Base-by-base conservation (phyloP, 352 stramenopile species). In the Phytophthora meadii region DNA sequence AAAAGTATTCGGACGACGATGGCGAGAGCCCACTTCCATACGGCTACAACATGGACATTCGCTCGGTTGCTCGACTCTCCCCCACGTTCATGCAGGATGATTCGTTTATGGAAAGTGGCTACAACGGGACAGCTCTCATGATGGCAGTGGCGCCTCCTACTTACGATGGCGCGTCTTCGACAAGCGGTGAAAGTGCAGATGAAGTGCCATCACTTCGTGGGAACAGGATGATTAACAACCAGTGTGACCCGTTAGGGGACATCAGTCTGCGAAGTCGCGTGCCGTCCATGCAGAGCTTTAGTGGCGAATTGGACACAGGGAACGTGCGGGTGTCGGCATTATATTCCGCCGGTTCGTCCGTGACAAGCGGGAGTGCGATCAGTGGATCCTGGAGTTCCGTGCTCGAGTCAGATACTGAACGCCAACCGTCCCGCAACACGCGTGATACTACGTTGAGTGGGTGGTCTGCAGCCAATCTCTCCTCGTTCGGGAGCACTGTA, bases 341-440 rank as follows among this genome's bases (percentile, higher is more conserved):
- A 37, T 85, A 68, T 52, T 82, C 70, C 5, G 60, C 68, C 27
- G 74, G 72, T 17, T 90, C 83, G 10, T 87, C 79, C 0, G 41
- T 85, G n/a, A 70, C 72, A 25, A 89, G 80, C 22, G 59, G 58
- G 12, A 81, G 73, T 62, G 69, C 69, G 2, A 64, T 76, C 19
- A 93, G 84, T 25, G 77, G 83, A 19, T 82, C 79, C 17, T 93
- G 84, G 84, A 93, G 84, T 60, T 93, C 84, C 2, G 84, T 93
- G 22, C 58, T 93, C 41, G 82, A 71, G 32, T 93, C 84, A 4
- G 84, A 93, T 7, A 80, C 64, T 12, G 75, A 90, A 15, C 46
- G 65, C 17, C 63, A 59, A 12, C 54, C 65, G 10, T 84, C 77
- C 36, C 84, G 84, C 14, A 83, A 83, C 63, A 93, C 84, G 14